Base-by-base conservation (phyloP, 495 filamentous ascomycete species). In the Aspergillus hancockii region DNA sequence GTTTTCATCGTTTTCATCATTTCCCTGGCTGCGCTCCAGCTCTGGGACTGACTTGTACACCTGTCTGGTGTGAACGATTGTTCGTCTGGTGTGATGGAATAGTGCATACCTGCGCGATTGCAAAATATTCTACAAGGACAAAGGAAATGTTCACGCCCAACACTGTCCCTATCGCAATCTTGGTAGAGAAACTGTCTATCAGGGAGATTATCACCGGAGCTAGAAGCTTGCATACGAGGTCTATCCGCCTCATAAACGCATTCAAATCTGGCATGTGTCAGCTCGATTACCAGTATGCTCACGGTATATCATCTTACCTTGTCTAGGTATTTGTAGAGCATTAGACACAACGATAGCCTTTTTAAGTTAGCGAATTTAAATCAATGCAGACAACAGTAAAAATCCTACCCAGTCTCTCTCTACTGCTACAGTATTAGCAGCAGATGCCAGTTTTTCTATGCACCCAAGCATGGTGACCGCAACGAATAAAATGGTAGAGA, bases 161-260 rank as follows among this genome's bases (percentile, higher is more conserved):
- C 1, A 81, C 77, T 18, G 75, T 74, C 59, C 79, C 65, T 3
- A 87, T 79, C 10, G 83, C 84, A 8, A 81, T 50, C 21, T 62
- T 70, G 1, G 78, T 77, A 1, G 80, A 84, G 6, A 73, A 60
- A 8, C 71, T 74, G 31, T 76, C 71, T n/a, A 87, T 55, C 9
- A 79, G 47, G 5, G 85, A 81, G 22, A 89, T 82, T 21, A 79
- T 68, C 0, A 89, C 66, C 0, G 88, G 88, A 0, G 81, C 87
- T 8, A 86, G 45, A 8, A 91, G 79, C 65, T 91, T 91, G 75
- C 88, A 91, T 41, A 85, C 70, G 13, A 91, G 75, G 63, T 91
- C 88, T 53, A 91, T 90, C 1, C 87, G 79, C 31, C 88, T 77
- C 84, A 91, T 90, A 1, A 77, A 77, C 0, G 87, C 77, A 64